Percentiles rank a stretch among this genome's conserved stretches.
These are phyloP conservation scores for Epichloe sibirici DNA, from an alignment of 2,329 filamentous ascomycete genomes.

Conservation along the genomic window DNA sequence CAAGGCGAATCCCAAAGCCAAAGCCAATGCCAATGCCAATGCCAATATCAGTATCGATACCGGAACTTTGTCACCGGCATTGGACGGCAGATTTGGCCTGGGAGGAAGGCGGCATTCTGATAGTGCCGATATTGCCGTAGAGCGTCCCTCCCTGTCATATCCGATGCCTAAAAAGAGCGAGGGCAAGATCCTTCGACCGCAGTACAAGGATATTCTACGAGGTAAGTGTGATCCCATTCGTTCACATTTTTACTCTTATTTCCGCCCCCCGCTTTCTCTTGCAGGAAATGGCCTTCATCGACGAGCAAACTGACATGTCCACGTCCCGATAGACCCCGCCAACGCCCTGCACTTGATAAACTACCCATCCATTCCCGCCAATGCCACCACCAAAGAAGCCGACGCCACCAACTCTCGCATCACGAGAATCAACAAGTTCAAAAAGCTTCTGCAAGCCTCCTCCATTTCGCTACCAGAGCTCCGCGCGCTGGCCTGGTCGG, in stretches of 20 bases:
- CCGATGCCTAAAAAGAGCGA: conserved; percentile 81
- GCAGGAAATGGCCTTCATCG: not conserved
- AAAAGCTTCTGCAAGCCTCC: conserved; percentile 83
- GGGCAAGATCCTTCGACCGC: conserved; percentile 88
- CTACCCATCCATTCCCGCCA: conserved; percentile 61
- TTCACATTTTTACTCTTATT: not conserved
- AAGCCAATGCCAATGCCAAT: not conserved
- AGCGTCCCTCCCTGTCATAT: conserved; percentile 71
- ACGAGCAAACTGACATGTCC: not conserved
- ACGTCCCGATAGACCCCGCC: conserved; percentile 52
- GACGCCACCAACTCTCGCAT: conserved; percentile 81
- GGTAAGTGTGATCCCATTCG: conserved; percentile 28
- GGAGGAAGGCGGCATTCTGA: conserved; percentile 55
- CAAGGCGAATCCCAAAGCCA: conserved; percentile 6
- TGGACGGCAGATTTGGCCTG: conserved; percentile 26
- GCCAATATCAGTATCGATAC: conserved; percentile 9
- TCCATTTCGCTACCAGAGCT: conserved; percentile 78
- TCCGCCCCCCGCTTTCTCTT: not conserved
- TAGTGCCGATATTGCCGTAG: conserved; percentile 88
- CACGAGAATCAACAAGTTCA: conserved; percentile 96
- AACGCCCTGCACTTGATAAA: conserved; percentile 92
- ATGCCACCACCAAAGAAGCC: conserved; percentile 69
- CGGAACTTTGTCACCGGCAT: conserved; percentile 21
- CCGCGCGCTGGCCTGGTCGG: conserved; percentile 81
- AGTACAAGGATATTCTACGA: conserved; percentile 91